Conservation (phyloP, 2,329 filamentous ascomycete genomes). For the Diaporthe amygdali region DNA sequence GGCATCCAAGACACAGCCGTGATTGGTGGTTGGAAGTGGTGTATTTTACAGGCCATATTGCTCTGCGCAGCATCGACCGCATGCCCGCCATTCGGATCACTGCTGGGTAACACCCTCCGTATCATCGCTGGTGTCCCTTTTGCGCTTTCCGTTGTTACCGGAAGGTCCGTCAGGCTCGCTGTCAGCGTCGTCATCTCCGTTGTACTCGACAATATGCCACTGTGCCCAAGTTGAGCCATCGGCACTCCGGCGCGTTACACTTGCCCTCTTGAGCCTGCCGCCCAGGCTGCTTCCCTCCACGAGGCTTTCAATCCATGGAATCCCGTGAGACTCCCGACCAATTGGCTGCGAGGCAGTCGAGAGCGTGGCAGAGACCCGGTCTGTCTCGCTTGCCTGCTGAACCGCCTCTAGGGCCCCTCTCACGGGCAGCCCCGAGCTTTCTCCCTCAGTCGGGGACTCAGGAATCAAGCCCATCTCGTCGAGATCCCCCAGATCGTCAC, state of each 20-base stretch:
- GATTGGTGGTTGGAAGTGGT: neutral
- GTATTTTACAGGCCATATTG: neutral
- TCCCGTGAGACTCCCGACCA: slow-evolving; percentile 69
- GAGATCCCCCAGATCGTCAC: slow-evolving; percentile 73
- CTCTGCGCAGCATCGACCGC: neutral
- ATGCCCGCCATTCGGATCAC: neutral
- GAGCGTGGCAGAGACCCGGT: slow-evolving; percentile 19
- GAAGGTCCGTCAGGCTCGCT: slow-evolving; percentile 35
- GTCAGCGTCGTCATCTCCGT: slow-evolving; percentile 45
- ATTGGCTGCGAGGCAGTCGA: slow-evolving; percentile 28
- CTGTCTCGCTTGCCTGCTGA: slow-evolving; percentile 37
- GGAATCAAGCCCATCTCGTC: slow-evolving; percentile 79
- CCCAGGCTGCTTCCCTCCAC: slow-evolving; percentile 78
- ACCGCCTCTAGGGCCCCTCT: slow-evolving; percentile 31
- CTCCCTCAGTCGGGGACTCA: slow-evolving; percentile 36
- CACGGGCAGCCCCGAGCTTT: slow-evolving; percentile 32
- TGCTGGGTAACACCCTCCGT: slow-evolving; percentile 12
- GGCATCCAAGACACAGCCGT: neutral
- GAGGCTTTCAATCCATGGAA: slow-evolving; percentile 87
- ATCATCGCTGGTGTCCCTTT: slow-evolving; percentile 42
- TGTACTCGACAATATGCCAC: slow-evolving; percentile 85
- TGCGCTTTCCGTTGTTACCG: slow-evolving; percentile 55
- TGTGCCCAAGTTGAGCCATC: slow-evolving; percentile 73
- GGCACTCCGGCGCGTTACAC: slow-evolving; percentile 61
- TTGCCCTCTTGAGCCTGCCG: slow-evolving; percentile 63